Percentiles rank a stretch among this genome's conserved stretches.
These are phyloP conservation scores for Kodamaea derodonti DNA, from an alignment of 1,139 yeast species.

Conservation along the genomic window DNA sequence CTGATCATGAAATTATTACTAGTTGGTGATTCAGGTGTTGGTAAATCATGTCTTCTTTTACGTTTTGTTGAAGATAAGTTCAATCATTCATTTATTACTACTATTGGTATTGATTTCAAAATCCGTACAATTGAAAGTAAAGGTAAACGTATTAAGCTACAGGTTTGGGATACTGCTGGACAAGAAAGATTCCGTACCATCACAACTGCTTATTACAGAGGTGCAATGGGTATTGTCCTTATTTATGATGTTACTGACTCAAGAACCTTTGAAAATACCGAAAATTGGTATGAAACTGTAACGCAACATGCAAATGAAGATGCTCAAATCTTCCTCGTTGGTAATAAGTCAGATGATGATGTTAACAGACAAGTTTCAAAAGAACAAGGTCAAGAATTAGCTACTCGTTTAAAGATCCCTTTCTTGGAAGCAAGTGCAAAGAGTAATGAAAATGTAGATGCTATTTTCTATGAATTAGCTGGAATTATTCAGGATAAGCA, in stretches of 20 bases:
- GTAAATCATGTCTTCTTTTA: constrained; percentile 89
- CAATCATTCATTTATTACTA: constrained; percentile 93
- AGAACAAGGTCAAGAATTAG: constrained; percentile 88
- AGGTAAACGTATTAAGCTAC: constrained; percentile 88
- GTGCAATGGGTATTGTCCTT: constrained; percentile 96
- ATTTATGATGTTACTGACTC: constrained; percentile 97
- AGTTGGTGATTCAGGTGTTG: constrained; percentile 95
- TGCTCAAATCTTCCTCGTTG: constrained; percentile 89
- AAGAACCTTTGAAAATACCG: constrained; percentile 79
- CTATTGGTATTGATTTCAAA: constrained; percentile 97
- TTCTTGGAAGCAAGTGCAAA: constrained; percentile 96
- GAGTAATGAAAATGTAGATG: constrained; percentile 87
- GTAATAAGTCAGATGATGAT: constrained; percentile 89
- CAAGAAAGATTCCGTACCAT: constrained; percentile 98
- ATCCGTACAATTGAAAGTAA: constrained; percentile 93
- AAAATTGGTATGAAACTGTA: constrained; percentile 92
- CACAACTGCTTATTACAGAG: constrained; percentile 97
- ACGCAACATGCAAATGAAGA: constrained; percentile 96
- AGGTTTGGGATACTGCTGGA: constrained; percentile 99
- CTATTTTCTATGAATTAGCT: constrained; percentile 89
- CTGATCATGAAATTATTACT: constrained; percentile 89
- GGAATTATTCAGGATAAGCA: constrained; percentile 79
- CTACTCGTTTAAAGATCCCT: constrained; percentile 83
- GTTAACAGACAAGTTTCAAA: constrained; percentile 71
- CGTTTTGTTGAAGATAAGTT: constrained; percentile 97